Conservation (phyloP, 805 yeast species). For the Jamesozyma gamospora region DNA sequence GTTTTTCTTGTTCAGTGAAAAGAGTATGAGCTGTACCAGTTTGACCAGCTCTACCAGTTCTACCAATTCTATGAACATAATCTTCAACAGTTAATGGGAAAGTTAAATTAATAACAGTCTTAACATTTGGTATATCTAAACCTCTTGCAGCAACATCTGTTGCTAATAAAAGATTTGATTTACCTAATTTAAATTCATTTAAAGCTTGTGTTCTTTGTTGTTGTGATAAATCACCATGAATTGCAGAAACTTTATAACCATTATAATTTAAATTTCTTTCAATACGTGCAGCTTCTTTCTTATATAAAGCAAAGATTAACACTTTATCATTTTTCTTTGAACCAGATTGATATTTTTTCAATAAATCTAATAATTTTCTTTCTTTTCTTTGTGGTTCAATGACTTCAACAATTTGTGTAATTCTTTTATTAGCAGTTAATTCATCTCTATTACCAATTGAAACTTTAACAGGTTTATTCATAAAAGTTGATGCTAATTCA, state of each 20-base stretch:
- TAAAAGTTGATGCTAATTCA: conserved; percentile 75
- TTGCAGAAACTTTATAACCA: conserved; percentile 79
- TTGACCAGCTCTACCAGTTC: conserved; percentile 97
- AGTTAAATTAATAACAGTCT: conserved; percentile 86
- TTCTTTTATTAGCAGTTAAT: conserved; percentile 86
- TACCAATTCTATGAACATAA: conserved; percentile 93
- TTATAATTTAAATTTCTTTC: conserved; percentile 64
- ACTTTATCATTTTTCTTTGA: conserved; percentile 65
- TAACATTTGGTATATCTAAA: conserved; percentile 93
- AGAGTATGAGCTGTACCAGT: conserved; percentile 91
- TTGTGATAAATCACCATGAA: conserved; percentile 93
- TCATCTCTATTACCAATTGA: conserved; percentile 93
- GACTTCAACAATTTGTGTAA: conserved; percentile 89
- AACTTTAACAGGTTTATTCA: conserved; percentile 79
- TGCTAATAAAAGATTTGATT: conserved; percentile 68
- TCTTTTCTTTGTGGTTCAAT: conserved; percentile 77
- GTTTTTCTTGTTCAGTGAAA: conserved; percentile 95
- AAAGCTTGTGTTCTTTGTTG: conserved; percentile 85
- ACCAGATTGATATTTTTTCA: conserved; percentile 66
- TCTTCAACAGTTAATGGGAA: conserved; percentile 96
- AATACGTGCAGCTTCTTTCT: conserved; percentile 90
- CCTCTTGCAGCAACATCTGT: conserved; percentile 99
- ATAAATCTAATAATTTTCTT: conserved; percentile 55
- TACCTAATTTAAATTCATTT: conserved; percentile 74
- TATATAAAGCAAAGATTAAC: conserved; percentile 85